Evolutionary conservation across 495 filamentous ascomycete genomes (phyloP), one percentile per base, ranked within the genome.

Genomic region (Penicillium lagena): DNA sequence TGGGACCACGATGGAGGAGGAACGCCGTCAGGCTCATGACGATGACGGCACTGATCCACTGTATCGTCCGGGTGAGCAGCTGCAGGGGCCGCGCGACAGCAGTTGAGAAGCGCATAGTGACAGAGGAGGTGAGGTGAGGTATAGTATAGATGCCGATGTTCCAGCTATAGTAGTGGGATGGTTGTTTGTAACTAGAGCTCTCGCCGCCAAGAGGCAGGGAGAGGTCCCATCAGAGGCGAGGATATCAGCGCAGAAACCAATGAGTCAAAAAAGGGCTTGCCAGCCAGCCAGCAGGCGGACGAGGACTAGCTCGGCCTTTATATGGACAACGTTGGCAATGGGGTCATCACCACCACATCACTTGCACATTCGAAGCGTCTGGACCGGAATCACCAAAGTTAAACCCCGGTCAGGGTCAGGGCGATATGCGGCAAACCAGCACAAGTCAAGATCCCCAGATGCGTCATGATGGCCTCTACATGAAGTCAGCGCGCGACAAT

Each of bases 21-120:
- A 72, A 81, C 14, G 78, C 73, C 4, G 76, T 63, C 37, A 83
- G 68, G 42, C 76, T 76, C 69, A 83, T 73, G 9, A 81, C 78
- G 46, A 83, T 81, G 35, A 80, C 75, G 15, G 78, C 67, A 33
- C 75, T 79, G 32, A 65, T 55, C 79, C 79, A 82, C 43, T 73
- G 70, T 51, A 73, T 12, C 2, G 49, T 33, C 2, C 70, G 64
- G 17, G 49, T 55, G 39, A 43, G 36, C 37, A 73, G 61, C 54
- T 67, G 62, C 34, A 71, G 29, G 2, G 70, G 70, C 2, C 67
- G 59, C 12, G 64, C 37, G 13, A 68, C 43, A 29, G 59, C 14
- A 22, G 52, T 59, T 35, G 60, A 59, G 35, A 64, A 49, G 33
- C 29, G 29, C 65, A 69, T 71, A 12, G n/a, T 53, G 22, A 17